phyloP scores from a whole-genome alignment of 768 basidiomycete genomes.

The Tulasnella sp. region DNA sequence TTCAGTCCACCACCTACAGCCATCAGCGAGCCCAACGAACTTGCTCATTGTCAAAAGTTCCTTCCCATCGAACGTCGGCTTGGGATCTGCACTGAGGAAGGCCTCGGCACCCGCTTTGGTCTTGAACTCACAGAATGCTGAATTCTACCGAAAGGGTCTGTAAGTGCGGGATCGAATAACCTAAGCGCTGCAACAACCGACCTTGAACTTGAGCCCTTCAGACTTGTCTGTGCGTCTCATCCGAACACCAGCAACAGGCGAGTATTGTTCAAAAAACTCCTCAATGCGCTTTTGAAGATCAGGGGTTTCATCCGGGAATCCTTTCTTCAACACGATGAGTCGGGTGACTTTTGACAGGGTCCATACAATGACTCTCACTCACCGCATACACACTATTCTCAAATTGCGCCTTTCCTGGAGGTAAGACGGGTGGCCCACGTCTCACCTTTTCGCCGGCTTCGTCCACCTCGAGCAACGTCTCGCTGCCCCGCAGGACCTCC shows the following conservation, averaged over 20 bases:
- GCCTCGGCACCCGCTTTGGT: constrained; percentile 52
- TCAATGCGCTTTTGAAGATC: constrained; percentile 64
- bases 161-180: neutral
- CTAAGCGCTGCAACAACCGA: constrained; percentile 24
- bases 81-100: constrained; percentile 71
- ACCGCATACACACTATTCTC: constrained; percentile 84
- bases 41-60: constrained; percentile 82
- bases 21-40: constrained; percentile 77
- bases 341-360: neutral
- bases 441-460: constrained; percentile 60
- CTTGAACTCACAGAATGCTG: constrained; percentile 85
- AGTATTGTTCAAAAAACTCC: constrained; percentile 66
- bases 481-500: constrained; percentile 41
- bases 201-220: constrained; percentile 62
- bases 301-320: constrained; percentile 54
- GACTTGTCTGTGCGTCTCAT: constrained; percentile 79
- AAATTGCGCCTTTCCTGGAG: constrained; percentile 57
- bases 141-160: constrained; percentile 41
- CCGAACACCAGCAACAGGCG: constrained; percentile 65
- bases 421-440: constrained; percentile 58
- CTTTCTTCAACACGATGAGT: constrained; percentile 48
- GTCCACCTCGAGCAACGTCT: constrained; percentile 56
- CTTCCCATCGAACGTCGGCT: constrained; percentile 64
- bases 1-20: constrained; percentile 82
- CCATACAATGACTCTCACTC: constrained; percentile 27